phyloP scores from a whole-genome alignment of 1,284 basidiomycete species.

The Binderoboletus segoi region DNA sequence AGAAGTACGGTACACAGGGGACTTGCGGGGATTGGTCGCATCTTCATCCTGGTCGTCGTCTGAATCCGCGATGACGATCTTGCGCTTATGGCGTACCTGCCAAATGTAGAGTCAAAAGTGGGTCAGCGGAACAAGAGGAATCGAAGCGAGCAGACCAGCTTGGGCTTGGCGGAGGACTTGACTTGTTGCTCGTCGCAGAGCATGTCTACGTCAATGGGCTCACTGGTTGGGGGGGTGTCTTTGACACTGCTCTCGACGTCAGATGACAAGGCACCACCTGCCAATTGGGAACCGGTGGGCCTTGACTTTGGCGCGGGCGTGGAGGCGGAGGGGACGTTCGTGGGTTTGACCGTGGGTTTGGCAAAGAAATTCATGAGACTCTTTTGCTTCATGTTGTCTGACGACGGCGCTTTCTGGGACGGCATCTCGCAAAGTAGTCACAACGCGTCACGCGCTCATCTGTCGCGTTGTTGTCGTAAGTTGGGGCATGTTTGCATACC shows the following conservation, averaged over 20 bases:
- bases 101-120: conserved; percentile 1
- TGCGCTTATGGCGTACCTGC: conserved; percentile 57
- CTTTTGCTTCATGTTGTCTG: conserved; percentile 66
- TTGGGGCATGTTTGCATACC: conserved; percentile 27
- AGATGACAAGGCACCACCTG: conserved; percentile 50
- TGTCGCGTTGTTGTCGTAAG: conserved; percentile 8
- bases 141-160: conserved; percentile 14
- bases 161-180: conserved; percentile 17
- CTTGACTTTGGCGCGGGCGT: conserved; percentile 42
- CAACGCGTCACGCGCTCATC: conserved; percentile 1
- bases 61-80: conserved; percentile 67
- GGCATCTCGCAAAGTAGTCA: conserved; percentile 24
- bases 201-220: conserved; percentile 75
- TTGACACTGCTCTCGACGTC: conserved; percentile 48
- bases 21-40: conserved; percentile 7
- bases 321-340: conserved; percentile 31
- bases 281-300: conserved; percentile 29
- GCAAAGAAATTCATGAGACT: conserved; percentile 71
- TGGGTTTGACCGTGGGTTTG: conserved; percentile 40
- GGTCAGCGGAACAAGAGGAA: not conserved
- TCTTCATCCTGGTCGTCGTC: conserved; percentile 61
- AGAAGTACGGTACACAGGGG: conserved; percentile 27
- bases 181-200: conserved; percentile 50
- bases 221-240: conserved; percentile 74
- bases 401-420: conserved; percentile 37